phyloP scores from a whole-genome alignment of 2,329 filamentous ascomycete genomes.

The Aspergillus amoenus region DNA sequence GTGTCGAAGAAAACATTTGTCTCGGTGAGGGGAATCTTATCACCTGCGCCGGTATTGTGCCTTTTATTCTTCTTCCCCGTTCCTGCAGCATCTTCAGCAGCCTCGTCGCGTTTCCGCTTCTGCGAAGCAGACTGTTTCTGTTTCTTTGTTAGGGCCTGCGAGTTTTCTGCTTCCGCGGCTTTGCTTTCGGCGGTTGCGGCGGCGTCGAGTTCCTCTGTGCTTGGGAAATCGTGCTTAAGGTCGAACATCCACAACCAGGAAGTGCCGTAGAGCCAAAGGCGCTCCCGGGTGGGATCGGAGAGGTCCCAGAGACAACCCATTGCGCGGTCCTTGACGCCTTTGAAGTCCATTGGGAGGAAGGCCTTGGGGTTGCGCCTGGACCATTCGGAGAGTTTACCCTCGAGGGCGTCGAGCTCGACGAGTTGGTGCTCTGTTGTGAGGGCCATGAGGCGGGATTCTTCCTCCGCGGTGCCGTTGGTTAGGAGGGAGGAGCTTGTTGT shows the following conservation, averaged over 20 bases:
- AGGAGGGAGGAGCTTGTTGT: slow-evolving; percentile 17
- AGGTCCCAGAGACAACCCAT: slow-evolving; percentile 86
- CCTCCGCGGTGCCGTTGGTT: slow-evolving; percentile 48
- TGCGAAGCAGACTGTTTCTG: slow-evolving; percentile 18
- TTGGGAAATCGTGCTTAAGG: slow-evolving; percentile 66
- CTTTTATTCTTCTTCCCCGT: slow-evolving; percentile 25
- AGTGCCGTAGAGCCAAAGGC: slow-evolving; percentile 84
- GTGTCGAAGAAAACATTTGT: slow-evolving; percentile 44
- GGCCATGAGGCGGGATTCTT: slow-evolving; percentile 55
- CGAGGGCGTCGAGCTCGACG: slow-evolving; percentile 75
- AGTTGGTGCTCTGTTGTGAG: slow-evolving; percentile 67
- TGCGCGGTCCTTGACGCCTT: slow-evolving; percentile 71
- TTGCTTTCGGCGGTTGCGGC: slow-evolving; percentile 24
- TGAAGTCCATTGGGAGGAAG: slow-evolving; percentile 72
- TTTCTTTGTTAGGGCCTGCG: slow-evolving; percentile 16
- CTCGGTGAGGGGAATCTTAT: slow-evolving; percentile 48
- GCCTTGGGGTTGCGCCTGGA: slow-evolving; percentile 77
- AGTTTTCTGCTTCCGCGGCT: slow-evolving; percentile 13
- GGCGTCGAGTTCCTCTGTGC: slow-evolving; percentile 30
- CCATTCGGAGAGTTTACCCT: slow-evolving; percentile 79
- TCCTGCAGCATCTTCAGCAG: slow-evolving; percentile 43
- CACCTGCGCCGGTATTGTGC: slow-evolving; percentile 57
- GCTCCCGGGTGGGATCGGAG: slow-evolving; percentile 47
- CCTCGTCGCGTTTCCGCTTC: slow-evolving; percentile 46
- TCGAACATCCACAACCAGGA: slow-evolving; percentile 93